These are phyloP conservation scores for Lactarius deliciosus DNA, from an alignment of 768 basidiomycete species.

Conservation along the genomic window DNA sequence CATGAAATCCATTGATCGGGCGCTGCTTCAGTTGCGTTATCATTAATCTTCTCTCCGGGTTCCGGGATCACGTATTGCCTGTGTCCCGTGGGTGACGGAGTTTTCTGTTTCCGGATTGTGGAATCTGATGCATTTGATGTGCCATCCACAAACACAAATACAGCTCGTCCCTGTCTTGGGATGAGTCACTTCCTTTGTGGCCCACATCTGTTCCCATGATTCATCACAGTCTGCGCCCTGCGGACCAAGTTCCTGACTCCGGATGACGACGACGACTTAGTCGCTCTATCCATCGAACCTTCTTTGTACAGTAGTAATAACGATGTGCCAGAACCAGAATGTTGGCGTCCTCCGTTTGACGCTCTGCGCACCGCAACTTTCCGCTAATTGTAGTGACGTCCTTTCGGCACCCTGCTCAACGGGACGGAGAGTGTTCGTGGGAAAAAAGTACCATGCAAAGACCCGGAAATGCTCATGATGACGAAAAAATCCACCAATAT, in stretches of 20 bases:
- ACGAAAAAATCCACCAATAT: not conserved
- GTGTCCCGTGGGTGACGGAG: slow-evolving; percentile 3
- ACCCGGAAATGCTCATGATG: not conserved
- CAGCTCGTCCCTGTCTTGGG: not conserved
- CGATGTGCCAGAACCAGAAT: not conserved
- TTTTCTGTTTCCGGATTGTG: not conserved
- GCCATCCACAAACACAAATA: not conserved
- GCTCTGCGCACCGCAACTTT: not conserved
- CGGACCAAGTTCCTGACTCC: not conserved
- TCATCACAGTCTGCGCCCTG: not conserved
- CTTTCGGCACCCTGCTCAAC: not conserved
- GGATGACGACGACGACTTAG: not conserved
- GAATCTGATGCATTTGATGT: not conserved
- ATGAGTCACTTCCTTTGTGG: slow-evolving; percentile 5
- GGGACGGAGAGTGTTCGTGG: not conserved
- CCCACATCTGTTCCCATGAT: slow-evolving; percentile 1
- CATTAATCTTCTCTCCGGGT: not conserved
- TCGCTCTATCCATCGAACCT: not conserved
- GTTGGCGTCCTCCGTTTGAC: not conserved
- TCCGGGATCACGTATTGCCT: not conserved
- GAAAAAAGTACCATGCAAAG: not conserved
- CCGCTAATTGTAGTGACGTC: not conserved
- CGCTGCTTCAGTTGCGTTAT: not conserved
- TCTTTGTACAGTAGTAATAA: not conserved
- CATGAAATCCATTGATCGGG: slow-evolving; percentile 2